phyloP scores from a whole-genome alignment of 1,139 yeast genomes.

The Geotrichum fermentans region DNA sequence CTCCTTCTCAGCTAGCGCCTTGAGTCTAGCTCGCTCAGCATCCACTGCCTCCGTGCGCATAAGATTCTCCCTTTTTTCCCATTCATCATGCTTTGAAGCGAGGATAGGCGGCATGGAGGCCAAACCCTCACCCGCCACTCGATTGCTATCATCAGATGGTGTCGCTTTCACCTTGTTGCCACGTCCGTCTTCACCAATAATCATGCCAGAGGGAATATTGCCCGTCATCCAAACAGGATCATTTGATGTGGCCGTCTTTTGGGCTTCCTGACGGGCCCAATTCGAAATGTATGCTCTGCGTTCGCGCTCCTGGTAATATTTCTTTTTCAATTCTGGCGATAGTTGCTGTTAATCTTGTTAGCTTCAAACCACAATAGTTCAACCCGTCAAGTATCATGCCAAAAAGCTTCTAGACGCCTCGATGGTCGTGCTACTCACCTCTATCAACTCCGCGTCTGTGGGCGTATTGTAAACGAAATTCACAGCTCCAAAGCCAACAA shows the following conservation, averaged over 20 bases:
- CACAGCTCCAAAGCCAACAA: conserved; percentile 63
- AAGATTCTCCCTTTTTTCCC: conserved; percentile 37
- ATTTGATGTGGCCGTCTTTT: conserved; percentile 13
- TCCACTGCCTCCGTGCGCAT: conserved; percentile 56
- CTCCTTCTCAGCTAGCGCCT: conserved; percentile 33
- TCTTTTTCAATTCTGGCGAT: conserved; percentile 78
- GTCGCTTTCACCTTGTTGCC: conserved; percentile 3
- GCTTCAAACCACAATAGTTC: not conserved
- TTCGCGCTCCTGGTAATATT: conserved; percentile 64
- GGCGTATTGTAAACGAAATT: conserved; percentile 72
- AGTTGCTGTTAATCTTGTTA: conserved; percentile 37
- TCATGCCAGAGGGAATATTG: conserved; percentile 20
- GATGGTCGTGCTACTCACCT: conserved; percentile 37
- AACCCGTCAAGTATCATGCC: too few relatives aligned
- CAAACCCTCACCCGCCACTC: conserved; percentile 1
- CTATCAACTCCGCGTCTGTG: conserved; percentile 72
- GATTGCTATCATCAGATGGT: not conserved
- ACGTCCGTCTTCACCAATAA: conserved; percentile 19
- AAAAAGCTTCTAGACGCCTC: too few relatives aligned
- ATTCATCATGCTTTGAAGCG: conserved; percentile 6
- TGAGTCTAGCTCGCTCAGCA: conserved; percentile 30
- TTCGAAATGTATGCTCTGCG: conserved; percentile 24
- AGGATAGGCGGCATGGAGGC: conserved; percentile 14
- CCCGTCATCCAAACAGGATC: conserved; percentile 23
- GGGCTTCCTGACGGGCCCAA: conserved; percentile 17